Percentiles rank a stretch among this genome's conserved stretches.
Conservation (phyloP, 192 early-diverging fungal species). For the Chytriomyces sp. region DNA sequence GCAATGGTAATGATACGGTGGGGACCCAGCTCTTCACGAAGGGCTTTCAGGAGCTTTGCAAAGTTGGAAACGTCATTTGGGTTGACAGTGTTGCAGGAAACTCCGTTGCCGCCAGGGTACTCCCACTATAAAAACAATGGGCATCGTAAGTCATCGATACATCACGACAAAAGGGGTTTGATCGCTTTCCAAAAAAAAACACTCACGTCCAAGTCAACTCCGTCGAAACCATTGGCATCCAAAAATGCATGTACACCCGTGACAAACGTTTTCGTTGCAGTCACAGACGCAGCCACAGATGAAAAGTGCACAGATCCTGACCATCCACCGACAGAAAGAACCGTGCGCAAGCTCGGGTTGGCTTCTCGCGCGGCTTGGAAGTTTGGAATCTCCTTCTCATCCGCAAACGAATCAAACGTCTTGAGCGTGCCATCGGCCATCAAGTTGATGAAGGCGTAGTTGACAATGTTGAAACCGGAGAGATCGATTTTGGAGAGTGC, state of each 20-base stretch:
- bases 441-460: constrained; percentile 20
- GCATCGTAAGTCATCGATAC: not conserved
- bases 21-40: constrained; percentile 7
- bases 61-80: constrained; percentile 19
- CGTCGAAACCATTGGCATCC: constrained; percentile 21
- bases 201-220: constrained; percentile 9
- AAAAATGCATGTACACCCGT: not conserved
- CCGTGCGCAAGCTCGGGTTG: constrained; percentile 6
- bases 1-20: constrained; percentile 4
- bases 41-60: constrained; percentile 4
- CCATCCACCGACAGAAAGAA: constrained; percentile 21
- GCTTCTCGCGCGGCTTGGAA: not conserved
- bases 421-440: constrained; percentile 4
- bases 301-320: constrained; percentile 1
- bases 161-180: not conserved
- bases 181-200: not conserved
- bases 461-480: not conserved
- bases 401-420: constrained; percentile 3
- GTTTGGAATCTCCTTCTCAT: constrained; percentile 11
- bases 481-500: not conserved
- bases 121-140: constrained; percentile 1
- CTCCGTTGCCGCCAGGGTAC: constrained; percentile 14
- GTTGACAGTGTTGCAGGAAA: constrained; percentile 19
- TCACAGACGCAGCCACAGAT: not conserved
- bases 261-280: constrained; percentile 17